Conservation (phyloP, 495 filamentous ascomycete genomes). For the Podospora fimiseda region DNA sequence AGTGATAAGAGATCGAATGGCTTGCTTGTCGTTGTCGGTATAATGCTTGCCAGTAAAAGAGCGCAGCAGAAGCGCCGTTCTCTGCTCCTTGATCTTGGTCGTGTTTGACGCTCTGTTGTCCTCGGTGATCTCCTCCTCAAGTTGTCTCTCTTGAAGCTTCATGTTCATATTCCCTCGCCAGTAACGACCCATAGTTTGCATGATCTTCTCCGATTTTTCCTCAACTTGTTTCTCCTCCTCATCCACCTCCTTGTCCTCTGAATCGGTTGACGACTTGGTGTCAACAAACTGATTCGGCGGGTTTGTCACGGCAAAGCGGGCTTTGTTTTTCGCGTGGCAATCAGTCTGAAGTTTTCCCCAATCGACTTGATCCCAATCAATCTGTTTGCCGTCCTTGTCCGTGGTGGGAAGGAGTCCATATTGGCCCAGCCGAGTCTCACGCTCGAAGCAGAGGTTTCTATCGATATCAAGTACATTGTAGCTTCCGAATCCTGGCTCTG, state of each 20-base stretch:
- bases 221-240: conserved; percentile 1
- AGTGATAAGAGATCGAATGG: conserved; percentile 65
- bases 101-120: conserved; percentile 2
- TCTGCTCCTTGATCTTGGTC: conserved; percentile 30
- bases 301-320: conserved; percentile 44
- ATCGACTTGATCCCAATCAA: conserved; percentile 61
- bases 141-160: background rate
- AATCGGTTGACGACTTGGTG: background rate
- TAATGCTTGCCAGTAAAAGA: conserved; percentile 62
- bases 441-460: conserved; percentile 84
- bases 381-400: conserved; percentile 28
- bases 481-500: conserved; percentile 71
- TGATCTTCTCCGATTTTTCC: background rate
- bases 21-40: conserved; percentile 62
- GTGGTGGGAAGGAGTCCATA: conserved; percentile 60
- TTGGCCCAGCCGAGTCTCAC: conserved; percentile 73
- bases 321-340: conserved; percentile 57
- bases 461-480: conserved; percentile 66
- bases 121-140: background rate
- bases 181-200: conserved; percentile 3
- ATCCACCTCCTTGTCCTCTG: background rate
- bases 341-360: conserved; percentile 65
- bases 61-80: conserved; percentile 67
- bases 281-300: conserved; percentile 28
- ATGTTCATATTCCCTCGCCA: conserved; percentile 1